Percentiles rank a stretch among this genome's conserved stretches.
phyloP scores from a whole-genome alignment of 495 filamentous ascomycete genomes.

The Haplographium delicatum region DNA sequence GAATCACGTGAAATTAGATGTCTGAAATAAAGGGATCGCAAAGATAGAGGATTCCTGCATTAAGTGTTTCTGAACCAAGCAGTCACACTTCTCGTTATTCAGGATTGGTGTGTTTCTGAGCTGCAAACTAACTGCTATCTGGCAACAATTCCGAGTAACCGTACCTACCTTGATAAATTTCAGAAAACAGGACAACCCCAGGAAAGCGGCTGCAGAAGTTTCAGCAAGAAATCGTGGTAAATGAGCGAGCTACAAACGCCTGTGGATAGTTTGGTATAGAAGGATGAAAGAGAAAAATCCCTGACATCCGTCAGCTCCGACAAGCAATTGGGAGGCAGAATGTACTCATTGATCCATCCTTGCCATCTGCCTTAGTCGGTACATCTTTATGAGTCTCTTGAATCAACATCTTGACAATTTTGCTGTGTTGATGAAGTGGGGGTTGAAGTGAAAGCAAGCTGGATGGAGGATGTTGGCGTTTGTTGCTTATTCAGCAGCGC shows the following conservation, averaged over 20 bases:
- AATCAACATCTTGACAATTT: conserved; percentile 55
- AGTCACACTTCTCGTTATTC: no score
- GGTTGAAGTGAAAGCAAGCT: background rate
- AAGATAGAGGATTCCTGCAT: no score
- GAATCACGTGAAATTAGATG: no score
- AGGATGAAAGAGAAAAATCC: conserved; percentile 87
- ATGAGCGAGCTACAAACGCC: conserved; percentile 43
- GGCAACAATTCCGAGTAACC: no score
- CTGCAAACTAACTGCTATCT: no score
- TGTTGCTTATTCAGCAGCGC: background rate
- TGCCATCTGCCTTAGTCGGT: conserved; percentile 56
- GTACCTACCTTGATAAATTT: conserved; percentile 94
- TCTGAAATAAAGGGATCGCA: no score
- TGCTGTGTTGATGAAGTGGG: no score
- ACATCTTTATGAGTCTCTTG: conserved; percentile 63
- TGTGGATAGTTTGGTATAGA: conserved; percentile 77
- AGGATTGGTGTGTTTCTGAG: no score
- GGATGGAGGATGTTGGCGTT: background rate
- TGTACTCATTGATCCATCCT: conserved; percentile 55
- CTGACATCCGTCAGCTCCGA: conserved; percentile 36
- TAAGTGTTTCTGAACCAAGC: no score
- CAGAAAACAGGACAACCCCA: conserved; percentile 85
- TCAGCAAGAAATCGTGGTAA: conserved; percentile 20
- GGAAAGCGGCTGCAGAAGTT: conserved; percentile 61
- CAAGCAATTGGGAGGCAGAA: background rate